Evolutionary conservation across 1,284 basidiomycete species (phyloP).

Genomic region (Boletus smithii): DNA sequence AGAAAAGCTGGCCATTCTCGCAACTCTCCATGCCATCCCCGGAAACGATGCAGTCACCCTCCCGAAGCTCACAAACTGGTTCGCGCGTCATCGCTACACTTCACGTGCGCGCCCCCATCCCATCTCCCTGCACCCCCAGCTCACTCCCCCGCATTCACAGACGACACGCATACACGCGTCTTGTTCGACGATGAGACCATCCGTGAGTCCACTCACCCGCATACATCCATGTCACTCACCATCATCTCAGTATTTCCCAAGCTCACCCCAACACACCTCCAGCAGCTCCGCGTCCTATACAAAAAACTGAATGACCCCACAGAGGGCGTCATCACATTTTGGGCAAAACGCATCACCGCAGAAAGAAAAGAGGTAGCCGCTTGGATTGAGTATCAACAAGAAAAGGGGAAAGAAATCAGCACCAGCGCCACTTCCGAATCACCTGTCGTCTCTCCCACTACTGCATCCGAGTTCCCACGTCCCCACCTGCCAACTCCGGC

Average conservation of each 20-base stretch:
- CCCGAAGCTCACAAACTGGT: slow-evolving; percentile 23
- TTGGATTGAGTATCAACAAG: slow-evolving; percentile 32
- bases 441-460: slow-evolving; percentile 21
- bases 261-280: slow-evolving; percentile 23
- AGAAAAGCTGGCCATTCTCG: slow-evolving; percentile 22
- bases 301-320: slow-evolving; percentile 16
- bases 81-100: slow-evolving; percentile 23
- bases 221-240: slow-evolving; percentile 1
- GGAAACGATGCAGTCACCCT: slow-evolving; percentile 24
- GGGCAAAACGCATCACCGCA: slow-evolving; percentile 24
- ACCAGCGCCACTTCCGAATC: background rate
- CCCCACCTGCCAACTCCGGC: slow-evolving; percentile 31
- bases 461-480: slow-evolving; percentile 7
- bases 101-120: background rate
- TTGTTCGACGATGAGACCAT: slow-evolving; percentile 27
- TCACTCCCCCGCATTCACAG: background rate
- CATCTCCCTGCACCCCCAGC: background rate
- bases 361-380: slow-evolving; percentile 21
- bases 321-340: slow-evolving; percentile 26
- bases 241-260: slow-evolving; percentile 26
- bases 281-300: slow-evolving; percentile 22
- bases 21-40: slow-evolving; percentile 18
- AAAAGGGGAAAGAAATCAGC: slow-evolving; percentile 20
- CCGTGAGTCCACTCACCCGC: slow-evolving; percentile 14
- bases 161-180: background rate